A percentile compares a stretch with the other conserved stretches of the same genome.
phyloP scores from a whole-genome alignment of 31 red algal species.

The Odonthalia washingtoniensis region DNA sequence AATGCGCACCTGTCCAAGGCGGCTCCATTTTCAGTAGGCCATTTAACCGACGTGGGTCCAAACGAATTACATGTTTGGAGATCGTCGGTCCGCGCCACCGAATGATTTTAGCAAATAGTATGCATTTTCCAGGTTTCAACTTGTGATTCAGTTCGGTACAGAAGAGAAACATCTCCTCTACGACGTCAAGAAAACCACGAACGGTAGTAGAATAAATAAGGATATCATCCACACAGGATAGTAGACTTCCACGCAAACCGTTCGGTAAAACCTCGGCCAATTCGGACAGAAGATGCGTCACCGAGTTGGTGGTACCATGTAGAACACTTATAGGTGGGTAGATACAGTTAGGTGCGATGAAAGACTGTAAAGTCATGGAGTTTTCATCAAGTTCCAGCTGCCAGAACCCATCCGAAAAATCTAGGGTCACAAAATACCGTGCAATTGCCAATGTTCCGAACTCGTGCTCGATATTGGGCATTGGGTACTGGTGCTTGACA shows the following conservation, averaged over 20 bases:
- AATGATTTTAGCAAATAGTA: not conserved
- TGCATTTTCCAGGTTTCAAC: not conserved
- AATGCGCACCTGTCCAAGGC: constrained; percentile 3
- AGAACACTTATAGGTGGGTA: constrained; percentile 23
- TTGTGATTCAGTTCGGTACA: not conserved
- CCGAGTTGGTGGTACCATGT: constrained; percentile 47
- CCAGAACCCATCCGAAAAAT: constrained; percentile 32
- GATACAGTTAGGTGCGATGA: constrained; percentile 21
- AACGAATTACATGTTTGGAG: not conserved
- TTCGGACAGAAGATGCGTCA: constrained; percentile 21
- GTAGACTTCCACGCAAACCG: not conserved
- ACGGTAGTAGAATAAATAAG: not conserved
- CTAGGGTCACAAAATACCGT: constrained; percentile 21
- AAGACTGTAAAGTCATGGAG: constrained; percentile 23
- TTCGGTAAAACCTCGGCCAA: constrained; percentile 1
- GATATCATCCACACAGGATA: constrained; percentile 16
- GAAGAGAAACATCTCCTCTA: not conserved
- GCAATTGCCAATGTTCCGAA: not conserved
- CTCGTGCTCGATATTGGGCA: constrained; percentile 40
- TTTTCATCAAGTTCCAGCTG: constrained; percentile 26
- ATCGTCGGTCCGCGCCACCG: not conserved
- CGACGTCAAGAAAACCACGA: not conserved
- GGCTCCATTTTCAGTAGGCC: constrained; percentile 18
- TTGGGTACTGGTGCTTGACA: constrained; percentile 13
- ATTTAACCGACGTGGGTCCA: not conserved